phyloP scores from a whole-genome alignment of 352 stramenopile genomes.

The Pythium oligandrum region DNA sequence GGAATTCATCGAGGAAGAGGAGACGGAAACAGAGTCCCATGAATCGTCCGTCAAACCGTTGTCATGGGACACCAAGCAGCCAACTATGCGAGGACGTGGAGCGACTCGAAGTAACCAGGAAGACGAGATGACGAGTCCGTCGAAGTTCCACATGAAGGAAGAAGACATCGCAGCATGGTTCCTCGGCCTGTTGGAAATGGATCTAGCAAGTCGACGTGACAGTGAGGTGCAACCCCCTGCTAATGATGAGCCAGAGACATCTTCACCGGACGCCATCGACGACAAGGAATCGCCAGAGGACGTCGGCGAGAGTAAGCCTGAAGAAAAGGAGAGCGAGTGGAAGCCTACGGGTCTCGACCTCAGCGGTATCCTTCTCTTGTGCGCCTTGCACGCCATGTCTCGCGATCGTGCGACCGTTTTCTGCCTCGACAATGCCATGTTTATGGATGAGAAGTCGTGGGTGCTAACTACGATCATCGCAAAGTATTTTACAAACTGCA shows the following conservation, averaged over 20 bases:
- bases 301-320: no score
- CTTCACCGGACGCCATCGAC: no score
- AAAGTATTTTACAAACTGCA: constrained; percentile 86
- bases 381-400: constrained; percentile 71
- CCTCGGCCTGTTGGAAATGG: constrained; percentile 53
- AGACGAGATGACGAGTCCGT: constrained; percentile 13
- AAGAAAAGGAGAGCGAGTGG: constrained; percentile 39
- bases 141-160: constrained; percentile 42
- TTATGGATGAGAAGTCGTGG: constrained; percentile 87
- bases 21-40: not conserved
- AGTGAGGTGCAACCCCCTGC: constrained; percentile 12
- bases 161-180: constrained; percentile 72
- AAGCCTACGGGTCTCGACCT: constrained; percentile 58
- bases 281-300: no score
- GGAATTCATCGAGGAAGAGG: constrained; percentile 28
- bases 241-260: no score
- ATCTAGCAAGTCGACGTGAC: constrained; percentile 31
- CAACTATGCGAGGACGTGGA: no score
- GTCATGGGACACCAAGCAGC: constrained; percentile 5
- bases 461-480: constrained; percentile 71
- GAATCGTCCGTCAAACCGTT: not conserved
- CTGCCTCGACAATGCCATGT: constrained; percentile 82
- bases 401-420: constrained; percentile 64
- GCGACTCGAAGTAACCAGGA: constrained; percentile 8
- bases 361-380: constrained; percentile 73